These are phyloP conservation scores for Sarocladium kiliense DNA, from an alignment of 2,329 filamentous ascomycete species.

Conservation along the genomic window DNA sequence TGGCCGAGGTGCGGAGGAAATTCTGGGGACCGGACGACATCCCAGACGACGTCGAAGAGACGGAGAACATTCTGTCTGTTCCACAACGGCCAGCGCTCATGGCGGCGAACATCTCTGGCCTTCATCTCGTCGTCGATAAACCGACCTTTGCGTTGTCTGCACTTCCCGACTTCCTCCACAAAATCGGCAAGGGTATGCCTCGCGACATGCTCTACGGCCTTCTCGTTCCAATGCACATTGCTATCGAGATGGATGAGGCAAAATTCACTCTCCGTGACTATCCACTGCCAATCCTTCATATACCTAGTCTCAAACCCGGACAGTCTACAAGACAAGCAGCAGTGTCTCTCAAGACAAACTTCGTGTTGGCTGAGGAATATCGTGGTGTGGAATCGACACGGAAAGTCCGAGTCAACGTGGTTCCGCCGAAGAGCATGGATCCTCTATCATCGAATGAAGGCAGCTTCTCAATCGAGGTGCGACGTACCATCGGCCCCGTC, in stretches of 20 bases:
- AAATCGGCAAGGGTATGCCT: conserved; percentile 95
- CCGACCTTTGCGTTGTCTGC: conserved; percentile 83
- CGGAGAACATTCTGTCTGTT: conserved; percentile 79
- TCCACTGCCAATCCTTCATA: conserved; percentile 84
- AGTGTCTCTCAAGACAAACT: conserved; percentile 80
- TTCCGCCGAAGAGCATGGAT: conserved; percentile 61
- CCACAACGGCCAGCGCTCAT: conserved; percentile 81
- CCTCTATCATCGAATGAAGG: conserved; percentile 50
- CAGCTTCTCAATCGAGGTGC: conserved; percentile 78
- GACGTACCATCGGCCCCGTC: conserved; percentile 86
- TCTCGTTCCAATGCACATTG: conserved; percentile 82
- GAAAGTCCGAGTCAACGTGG: conserved; percentile 75
- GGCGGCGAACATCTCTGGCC: conserved; percentile 73
- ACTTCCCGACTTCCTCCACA: conserved; percentile 77
- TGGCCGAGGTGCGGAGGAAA: conserved; percentile 70
- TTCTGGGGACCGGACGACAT: conserved; percentile 81
- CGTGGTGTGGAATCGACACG: conserved; percentile 74
- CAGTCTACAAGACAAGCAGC: conserved; percentile 79
- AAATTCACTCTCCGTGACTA: conserved; percentile 87
- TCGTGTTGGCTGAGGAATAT: conserved; percentile 93
- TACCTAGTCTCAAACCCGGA: conserved; percentile 73
- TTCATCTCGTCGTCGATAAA: conserved; percentile 83
- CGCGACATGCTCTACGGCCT: conserved; percentile 85
- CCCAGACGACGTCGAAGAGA: conserved; percentile 75
- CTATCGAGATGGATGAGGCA: conserved; percentile 85